Conservation (phyloP, 1,284 basidiomycete genomes). For the Stereum hirsutum region DNA sequence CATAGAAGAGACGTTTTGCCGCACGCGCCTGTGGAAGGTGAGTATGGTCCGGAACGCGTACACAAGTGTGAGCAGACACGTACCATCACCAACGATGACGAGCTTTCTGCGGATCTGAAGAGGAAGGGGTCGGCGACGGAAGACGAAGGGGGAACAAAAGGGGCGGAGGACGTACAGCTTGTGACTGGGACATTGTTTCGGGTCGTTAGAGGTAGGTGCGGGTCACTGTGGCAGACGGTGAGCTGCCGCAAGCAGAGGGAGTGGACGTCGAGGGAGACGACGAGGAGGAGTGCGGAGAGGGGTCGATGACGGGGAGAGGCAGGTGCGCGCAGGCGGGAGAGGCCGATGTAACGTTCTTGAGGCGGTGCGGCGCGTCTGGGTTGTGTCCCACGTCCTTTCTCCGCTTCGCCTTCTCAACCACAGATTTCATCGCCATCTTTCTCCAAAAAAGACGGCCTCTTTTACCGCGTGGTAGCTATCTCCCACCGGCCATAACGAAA, state of each 20-base stretch:
- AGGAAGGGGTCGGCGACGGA: slow-evolving; percentile 4
- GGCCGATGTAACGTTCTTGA: too few species aligned
- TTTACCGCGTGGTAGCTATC: too few species aligned
- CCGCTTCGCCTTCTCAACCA: too few species aligned
- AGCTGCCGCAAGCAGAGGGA: neutral
- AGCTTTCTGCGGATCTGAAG: slow-evolving; percentile 77
- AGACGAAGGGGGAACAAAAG: slow-evolving; percentile 5
- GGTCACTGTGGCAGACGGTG: neutral
- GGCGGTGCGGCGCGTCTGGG: too few species aligned
- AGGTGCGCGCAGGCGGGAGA: too few species aligned
- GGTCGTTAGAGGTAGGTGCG: neutral
- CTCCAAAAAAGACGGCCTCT: too few species aligned
- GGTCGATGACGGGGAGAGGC: neutral
- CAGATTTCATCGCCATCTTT: too few species aligned
- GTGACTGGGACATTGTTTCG: slow-evolving; percentile 34
- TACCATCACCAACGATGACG: slow-evolving; percentile 91
- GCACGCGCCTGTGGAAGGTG: slow-evolving; percentile 51
- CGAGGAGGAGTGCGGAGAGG: neutral
- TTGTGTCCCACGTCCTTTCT: too few species aligned
- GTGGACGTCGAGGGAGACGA: neutral
- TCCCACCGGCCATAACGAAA: too few species aligned
- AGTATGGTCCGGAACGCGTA: slow-evolving; percentile 4
- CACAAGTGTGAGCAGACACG: slow-evolving; percentile 17
- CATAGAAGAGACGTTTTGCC: slow-evolving; percentile 81
- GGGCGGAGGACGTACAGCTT: slow-evolving; percentile 30